Base-by-base conservation (phyloP, 768 basidiomycete genomes). In the Rhodotorula kratochvilovae region DNA sequence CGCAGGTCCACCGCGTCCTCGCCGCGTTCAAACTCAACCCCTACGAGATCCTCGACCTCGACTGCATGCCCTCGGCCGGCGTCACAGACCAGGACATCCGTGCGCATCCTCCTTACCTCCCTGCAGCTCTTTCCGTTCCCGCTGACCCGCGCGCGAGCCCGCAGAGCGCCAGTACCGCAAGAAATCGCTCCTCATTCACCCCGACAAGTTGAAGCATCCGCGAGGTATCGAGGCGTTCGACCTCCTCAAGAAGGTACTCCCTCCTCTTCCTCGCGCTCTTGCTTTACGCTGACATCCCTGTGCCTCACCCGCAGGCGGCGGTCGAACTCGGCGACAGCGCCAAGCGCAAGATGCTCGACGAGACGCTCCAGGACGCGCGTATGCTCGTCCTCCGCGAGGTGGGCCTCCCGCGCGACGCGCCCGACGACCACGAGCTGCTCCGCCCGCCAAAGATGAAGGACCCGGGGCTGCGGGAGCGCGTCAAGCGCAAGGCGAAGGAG, bases 1-100 rank as follows among this genome's bases (percentile, higher is more conserved):
- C 3, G 25, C 62, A 74, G 73, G 73, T 74, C 39, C 19, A 68
- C 33, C 87, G 96, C 35, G 92, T 99, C 73, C 83, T 98, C 60
- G 89, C 88, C 76, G 89, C 94, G 0, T 98, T 99, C 86, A 98
- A 92, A 81, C 85, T 98, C 77, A 99, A 98, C 80, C 91, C 96
- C 50, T 99, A 97, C 81, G 95, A 98, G 79, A 88, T 94, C 67
- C 83, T 99, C 74, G 89, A 91, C 82, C 84, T 99, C 77, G 85
- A 86, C 56, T 85, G 87, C 76, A 62, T 82, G 83, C 62, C 88
- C 85, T 74, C 77, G 7, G 64, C 75, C 21, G 80, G 79, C 21
- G 77, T 65, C 6, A 65, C 89, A 16, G 84, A 87, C 35, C 88
- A 91, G 66, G 94, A 90, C 42, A 86, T 98, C 78, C 72, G 74